Conservation (phyloP, 2,329 filamentous ascomycete species). For the Dactylonectria macrodidyma region DNA sequence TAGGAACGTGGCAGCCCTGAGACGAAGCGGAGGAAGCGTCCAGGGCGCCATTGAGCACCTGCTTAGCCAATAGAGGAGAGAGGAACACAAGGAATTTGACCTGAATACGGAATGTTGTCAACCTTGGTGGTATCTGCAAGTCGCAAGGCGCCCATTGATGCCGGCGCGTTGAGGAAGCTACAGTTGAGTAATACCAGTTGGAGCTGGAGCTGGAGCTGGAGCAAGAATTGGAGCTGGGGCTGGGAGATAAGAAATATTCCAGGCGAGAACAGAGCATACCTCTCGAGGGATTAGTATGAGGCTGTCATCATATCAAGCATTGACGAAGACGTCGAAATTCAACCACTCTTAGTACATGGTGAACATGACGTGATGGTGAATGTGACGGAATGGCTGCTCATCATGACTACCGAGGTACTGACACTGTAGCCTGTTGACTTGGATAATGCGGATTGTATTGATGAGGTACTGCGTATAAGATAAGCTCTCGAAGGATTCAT, state of each 20-base stretch:
- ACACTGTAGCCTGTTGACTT: no score
- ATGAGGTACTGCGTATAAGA: no score
- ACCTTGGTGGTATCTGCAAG: conserved; percentile 19
- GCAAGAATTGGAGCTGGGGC: conserved; percentile 1
- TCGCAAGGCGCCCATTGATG: conserved; percentile 26
- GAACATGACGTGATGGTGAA: not conserved
- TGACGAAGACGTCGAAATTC: conserved; percentile 31
- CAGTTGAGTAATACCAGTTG: conserved; percentile 39
- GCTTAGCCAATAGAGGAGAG: conserved; percentile 53
- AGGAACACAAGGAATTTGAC: conserved; percentile 8
- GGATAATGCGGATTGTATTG: no score
- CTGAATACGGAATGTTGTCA: conserved; percentile 9
- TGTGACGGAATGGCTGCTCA: not conserved
- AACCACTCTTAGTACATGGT: conserved; percentile 12
- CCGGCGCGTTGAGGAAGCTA: conserved; percentile 28
- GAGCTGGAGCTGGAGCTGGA: conserved; percentile 11
- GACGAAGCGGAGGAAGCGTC: conserved; percentile 92
- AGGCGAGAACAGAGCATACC: conserved; percentile 32
- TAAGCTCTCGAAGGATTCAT: no score
- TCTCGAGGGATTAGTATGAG: conserved; percentile 39
- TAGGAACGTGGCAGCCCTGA: conserved; percentile 87
- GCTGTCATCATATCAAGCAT: conserved; percentile 45
- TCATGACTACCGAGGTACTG: not conserved
- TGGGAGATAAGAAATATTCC: not conserved
- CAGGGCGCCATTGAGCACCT: conserved; percentile 91